Evolutionary conservation across 2,329 filamentous ascomycete species (phyloP).

Genomic region (Coniochaeta sp.): DNA sequence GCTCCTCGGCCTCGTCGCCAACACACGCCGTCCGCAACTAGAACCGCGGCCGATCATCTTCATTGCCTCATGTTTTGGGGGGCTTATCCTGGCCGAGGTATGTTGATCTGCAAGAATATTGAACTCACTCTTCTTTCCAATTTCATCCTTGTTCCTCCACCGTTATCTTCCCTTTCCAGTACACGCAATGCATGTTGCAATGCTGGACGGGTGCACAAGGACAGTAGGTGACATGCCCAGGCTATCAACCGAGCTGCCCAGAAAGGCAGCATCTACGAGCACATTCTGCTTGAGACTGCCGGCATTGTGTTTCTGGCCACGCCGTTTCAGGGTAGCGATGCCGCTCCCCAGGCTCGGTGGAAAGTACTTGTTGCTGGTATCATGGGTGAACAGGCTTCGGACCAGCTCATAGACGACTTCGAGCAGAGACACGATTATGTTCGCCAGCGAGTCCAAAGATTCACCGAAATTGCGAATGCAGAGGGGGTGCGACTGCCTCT

Average conservation of each 20-base stretch:
- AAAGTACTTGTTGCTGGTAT: slow-evolving; percentile 9
- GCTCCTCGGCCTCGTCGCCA: slow-evolving; percentile 9
- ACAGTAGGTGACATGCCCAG: slow-evolving; percentile 6
- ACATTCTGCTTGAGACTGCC: slow-evolving; percentile 11
- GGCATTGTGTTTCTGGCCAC: slow-evolving; percentile 16
- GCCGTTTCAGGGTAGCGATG: slow-evolving; percentile 13
- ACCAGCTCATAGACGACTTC: slow-evolving; percentile 9
- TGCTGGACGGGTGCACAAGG: background rate
- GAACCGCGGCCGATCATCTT: slow-evolving; percentile 13
- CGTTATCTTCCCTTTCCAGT: no score
- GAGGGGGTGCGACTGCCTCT: slow-evolving; percentile 8
- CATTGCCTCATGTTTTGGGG: slow-evolving; percentile 15
- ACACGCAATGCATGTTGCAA: slow-evolving; percentile 1
- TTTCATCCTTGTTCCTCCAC: no score
- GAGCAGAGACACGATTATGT: slow-evolving; percentile 6
- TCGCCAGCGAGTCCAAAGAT: slow-evolving; percentile 7
- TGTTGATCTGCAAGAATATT: no score
- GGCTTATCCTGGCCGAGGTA: slow-evolving; percentile 13
- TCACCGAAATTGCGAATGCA: slow-evolving; percentile 11
- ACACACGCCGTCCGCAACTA: slow-evolving; percentile 5
- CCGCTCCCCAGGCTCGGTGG: slow-evolving; percentile 10
- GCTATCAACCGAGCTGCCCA: slow-evolving; percentile 13
- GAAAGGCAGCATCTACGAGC: slow-evolving; percentile 10
- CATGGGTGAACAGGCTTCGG: slow-evolving; percentile 11
- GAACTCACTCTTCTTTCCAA: no score